Conservation (phyloP, 441 rosid species). For the Populus hybrid region DNA sequence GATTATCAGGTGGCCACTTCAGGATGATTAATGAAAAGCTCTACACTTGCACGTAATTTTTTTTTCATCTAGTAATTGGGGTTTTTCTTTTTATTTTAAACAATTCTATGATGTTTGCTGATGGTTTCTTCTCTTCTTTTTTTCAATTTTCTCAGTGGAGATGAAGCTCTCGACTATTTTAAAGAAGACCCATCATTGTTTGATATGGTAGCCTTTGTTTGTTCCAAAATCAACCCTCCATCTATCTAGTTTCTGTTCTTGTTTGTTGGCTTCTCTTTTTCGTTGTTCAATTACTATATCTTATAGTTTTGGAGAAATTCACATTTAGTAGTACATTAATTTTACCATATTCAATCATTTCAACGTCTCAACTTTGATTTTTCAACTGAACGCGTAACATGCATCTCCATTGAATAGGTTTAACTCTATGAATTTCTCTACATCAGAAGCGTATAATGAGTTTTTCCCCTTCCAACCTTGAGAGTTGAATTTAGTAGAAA, state of each 20-base stretch:
- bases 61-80: background rate
- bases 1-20: conserved; percentile 77
- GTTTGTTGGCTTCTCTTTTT: background rate
- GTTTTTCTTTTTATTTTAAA: background rate
- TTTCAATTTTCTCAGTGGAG: conserved; percentile 44
- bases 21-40: conserved; percentile 92
- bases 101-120: background rate
- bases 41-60: conserved; percentile 79
- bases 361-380: background rate
- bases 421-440: background rate
- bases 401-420: background rate
- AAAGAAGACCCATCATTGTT: conserved; percentile 71
- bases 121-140: background rate
- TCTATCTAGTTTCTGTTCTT: background rate
- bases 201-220: conserved; percentile 52
- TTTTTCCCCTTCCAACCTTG: background rate
- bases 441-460: background rate
- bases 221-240: background rate
- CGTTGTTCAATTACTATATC: background rate
- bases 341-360: background rate
- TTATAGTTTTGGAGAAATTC: background rate
- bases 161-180: conserved; percentile 72
- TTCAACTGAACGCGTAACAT: background rate
- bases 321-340: background rate
- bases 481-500: background rate